phyloP scores from a whole-genome alignment of 257 asterid species.

The Perilla frutescens region DNA sequence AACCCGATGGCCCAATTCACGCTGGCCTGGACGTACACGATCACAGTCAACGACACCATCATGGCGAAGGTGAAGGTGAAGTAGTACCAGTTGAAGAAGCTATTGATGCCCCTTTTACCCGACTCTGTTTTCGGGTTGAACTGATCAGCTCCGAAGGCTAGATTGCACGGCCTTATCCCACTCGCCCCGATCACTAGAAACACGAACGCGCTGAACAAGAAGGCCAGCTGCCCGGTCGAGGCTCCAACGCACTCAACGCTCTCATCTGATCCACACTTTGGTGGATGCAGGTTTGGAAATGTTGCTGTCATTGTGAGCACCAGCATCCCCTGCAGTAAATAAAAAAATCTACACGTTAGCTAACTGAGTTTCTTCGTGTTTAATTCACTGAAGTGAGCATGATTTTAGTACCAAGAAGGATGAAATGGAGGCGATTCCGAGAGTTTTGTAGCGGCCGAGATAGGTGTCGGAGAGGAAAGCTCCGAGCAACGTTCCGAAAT shows the following conservation, averaged over 20 bases:
- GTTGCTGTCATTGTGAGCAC: slow-evolving; percentile 56
- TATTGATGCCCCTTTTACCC: slow-evolving; percentile 49
- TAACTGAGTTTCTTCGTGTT: too few relatives aligned
- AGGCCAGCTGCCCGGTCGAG: slow-evolving; percentile 39
- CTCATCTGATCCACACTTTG: slow-evolving; percentile 35
- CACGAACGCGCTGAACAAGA: slow-evolving; percentile 38
- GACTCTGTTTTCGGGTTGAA: slow-evolving; percentile 55
- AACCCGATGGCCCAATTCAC: slow-evolving; percentile 54
- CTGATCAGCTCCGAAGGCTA: slow-evolving; percentile 64
- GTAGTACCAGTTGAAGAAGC: slow-evolving; percentile 64
- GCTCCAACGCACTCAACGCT: slow-evolving; percentile 34
- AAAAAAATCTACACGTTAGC: too few relatives aligned
- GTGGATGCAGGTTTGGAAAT: slow-evolving; percentile 43
- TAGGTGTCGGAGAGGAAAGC: slow-evolving; percentile 65
- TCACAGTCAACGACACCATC: slow-evolving; percentile 51
- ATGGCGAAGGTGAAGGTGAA: slow-evolving; percentile 61
- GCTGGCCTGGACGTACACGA: slow-evolving; percentile 55
- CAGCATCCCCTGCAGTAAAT: slow-evolving; percentile 51
- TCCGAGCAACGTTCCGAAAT: slow-evolving; percentile 58
- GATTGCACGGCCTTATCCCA: slow-evolving; percentile 61
- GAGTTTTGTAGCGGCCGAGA: slow-evolving; percentile 61
- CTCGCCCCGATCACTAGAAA: slow-evolving; percentile 52
- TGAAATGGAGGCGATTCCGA: slow-evolving; percentile 58
- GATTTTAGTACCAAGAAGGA: slow-evolving; percentile 50
- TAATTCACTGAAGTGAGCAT: too few relatives aligned